phyloP scores from a whole-genome alignment of 352 stramenopile species.

The Globisporangium irregulare region DNA sequence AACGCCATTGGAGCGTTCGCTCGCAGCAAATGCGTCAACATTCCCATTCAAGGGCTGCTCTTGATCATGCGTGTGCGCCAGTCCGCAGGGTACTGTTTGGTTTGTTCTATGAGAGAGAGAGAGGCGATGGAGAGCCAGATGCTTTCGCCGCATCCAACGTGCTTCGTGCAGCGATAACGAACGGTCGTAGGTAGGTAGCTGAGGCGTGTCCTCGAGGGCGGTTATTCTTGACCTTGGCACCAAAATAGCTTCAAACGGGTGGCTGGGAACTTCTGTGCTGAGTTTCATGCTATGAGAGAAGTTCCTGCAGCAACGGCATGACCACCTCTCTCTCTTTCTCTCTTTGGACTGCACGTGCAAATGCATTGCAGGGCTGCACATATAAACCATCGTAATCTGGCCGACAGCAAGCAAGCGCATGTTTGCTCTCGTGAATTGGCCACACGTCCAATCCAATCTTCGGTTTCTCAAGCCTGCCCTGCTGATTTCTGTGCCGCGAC shows the following conservation, averaged over 20 bases:
- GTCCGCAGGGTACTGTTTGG: background rate
- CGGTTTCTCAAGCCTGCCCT: background rate
- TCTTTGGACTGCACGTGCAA: background rate
- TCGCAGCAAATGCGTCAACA: background rate
- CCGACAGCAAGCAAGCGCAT: background rate
- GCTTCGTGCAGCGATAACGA: background rate
- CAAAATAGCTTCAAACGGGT: background rate
- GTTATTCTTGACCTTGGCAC: background rate
- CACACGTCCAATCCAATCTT: background rate
- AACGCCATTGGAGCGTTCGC: background rate
- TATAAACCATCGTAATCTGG: background rate
- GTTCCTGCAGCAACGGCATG: background rate
- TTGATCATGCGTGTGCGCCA: background rate
- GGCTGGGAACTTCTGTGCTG: background rate
- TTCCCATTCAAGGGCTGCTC: background rate
- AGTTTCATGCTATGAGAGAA: background rate
- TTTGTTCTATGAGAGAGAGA: background rate
- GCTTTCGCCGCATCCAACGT: conserved; percentile 5
- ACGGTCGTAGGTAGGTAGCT: background rate
- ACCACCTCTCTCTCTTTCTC: background rate
- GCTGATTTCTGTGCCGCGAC: background rate
- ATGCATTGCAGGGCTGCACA: background rate
- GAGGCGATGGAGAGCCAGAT: background rate
- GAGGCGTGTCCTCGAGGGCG: background rate
- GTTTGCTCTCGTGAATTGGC: background rate